Conservation (phyloP, 169 alveolate genomes). For the Plasmodium sp. region DNA sequence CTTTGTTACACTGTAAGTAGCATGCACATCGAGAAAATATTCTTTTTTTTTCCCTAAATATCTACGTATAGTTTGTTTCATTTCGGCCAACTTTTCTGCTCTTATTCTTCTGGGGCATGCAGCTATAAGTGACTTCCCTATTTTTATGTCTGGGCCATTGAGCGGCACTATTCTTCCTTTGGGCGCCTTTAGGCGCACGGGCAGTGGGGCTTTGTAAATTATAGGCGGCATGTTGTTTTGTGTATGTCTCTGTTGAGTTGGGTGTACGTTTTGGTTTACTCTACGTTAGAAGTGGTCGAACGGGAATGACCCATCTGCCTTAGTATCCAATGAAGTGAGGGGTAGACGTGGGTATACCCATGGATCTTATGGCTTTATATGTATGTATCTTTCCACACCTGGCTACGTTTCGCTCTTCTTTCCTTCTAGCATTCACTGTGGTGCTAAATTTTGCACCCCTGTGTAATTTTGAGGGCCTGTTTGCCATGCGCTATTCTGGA, state of each 20-base stretch:
- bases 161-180: constrained; percentile 84
- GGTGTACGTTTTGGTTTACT: background rate
- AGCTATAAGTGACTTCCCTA: constrained; percentile 82
- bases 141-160: constrained; percentile 77
- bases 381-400: background rate
- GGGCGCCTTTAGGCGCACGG: constrained; percentile 83
- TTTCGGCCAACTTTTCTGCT: constrained; percentile 81
- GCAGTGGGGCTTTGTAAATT: constrained; percentile 81
- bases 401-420: background rate
- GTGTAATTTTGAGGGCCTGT: background rate
- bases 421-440: background rate
- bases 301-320: background rate
- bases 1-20: constrained; percentile 86
- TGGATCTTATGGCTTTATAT: background rate
- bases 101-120: constrained; percentile 85
- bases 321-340: background rate
- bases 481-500: background rate
- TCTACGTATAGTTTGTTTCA: constrained; percentile 81
- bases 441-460: background rate
- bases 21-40: constrained; percentile 81
- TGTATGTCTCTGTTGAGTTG: background rate
- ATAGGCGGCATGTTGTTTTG: constrained; percentile 83
- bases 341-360: background rate
- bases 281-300: background rate
- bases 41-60: constrained; percentile 80